Percentiles rank a stretch among this genome's conserved stretches.
Evolutionary conservation across 306 rosid species (phyloP).

Genomic region (Sechiopsis laciniata): DNA sequence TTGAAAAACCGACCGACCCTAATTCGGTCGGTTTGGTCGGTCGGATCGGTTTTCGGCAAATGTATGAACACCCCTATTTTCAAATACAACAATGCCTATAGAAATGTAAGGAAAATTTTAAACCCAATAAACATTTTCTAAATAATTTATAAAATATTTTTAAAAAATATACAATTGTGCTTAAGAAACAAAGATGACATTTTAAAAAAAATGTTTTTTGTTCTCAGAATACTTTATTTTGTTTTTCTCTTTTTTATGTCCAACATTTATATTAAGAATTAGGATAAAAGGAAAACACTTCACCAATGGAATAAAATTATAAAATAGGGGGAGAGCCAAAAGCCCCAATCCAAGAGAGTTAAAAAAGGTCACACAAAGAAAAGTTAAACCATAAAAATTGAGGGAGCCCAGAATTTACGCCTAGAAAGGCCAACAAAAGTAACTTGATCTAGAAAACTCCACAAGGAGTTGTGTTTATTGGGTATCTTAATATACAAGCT

Average conservation of each 20-base stretch:
- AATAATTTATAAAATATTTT: background rate
- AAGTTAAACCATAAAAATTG: no score
- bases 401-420: background rate
- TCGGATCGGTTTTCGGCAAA: no score
- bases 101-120: background rate
- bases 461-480: background rate
- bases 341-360: no score
- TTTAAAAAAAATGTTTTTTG: background rate
- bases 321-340: no score
- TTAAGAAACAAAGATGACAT: background rate
- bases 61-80: no score
- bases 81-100: background rate
- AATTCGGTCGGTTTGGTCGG: no score
- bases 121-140: background rate
- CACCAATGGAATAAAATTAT: no score
- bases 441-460: background rate
- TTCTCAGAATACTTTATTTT: background rate
- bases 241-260: background rate
- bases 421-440: background rate
- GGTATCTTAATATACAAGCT: no score
- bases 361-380: no score
- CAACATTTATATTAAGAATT: background rate
- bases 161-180: background rate
- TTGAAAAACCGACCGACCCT: no score
- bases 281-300: no score